phyloP scores from a whole-genome alignment of 192 early-diverging fungal genomes.

The Linnemannia hyalina region DNA sequence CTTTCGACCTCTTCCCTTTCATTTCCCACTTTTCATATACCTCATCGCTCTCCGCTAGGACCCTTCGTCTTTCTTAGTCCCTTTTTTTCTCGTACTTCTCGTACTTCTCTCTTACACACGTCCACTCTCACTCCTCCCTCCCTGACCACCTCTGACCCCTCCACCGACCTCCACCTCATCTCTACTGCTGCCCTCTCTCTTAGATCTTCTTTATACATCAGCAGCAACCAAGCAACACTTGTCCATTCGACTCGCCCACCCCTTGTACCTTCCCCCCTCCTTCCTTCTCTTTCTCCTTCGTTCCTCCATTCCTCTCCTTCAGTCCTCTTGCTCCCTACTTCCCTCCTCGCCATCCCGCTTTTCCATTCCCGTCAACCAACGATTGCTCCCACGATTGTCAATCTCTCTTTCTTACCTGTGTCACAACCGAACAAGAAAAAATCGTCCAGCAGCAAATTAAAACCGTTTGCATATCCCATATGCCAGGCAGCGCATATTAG shows the following conservation, averaged over 20 bases:
- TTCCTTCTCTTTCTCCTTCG: not conserved
- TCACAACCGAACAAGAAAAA: not conserved
- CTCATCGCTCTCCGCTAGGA: not conserved
- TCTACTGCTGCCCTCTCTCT: not conserved
- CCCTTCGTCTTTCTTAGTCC: not conserved
- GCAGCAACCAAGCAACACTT: not conserved
- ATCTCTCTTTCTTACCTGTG: not conserved
- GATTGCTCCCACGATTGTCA: not conserved
- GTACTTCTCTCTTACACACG: not conserved
- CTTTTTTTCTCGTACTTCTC: not conserved
- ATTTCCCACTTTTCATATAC: not conserved
- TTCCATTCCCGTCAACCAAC: not conserved
- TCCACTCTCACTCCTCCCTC: too few species aligned
- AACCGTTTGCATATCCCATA: not conserved
- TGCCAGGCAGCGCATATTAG: constrained; percentile 8
- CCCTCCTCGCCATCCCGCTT: not conserved
- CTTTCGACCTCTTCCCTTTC: not conserved
- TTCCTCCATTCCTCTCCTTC: too few species aligned
- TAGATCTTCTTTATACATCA: not conserved
- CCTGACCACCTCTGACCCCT: too few species aligned
- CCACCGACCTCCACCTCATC: too few species aligned
- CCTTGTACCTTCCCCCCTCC: not conserved
- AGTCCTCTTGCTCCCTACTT: not conserved
- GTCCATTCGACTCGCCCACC: not conserved
- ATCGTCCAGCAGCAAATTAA: not conserved